Base-by-base conservation (phyloP, 371 early-diverging fungal genomes). In the Mortierella sp. region DNA sequence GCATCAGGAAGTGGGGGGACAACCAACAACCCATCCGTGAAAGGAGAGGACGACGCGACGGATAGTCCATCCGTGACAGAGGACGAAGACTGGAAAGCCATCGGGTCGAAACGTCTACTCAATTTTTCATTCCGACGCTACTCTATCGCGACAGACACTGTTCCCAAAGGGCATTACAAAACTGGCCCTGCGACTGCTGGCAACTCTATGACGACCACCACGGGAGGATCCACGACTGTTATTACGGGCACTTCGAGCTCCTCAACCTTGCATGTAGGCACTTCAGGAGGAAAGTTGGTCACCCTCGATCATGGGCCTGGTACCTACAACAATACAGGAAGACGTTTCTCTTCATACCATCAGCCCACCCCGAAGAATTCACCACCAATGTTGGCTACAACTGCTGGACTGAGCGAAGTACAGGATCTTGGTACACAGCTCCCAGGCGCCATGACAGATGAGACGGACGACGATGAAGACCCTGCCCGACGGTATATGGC, bases 321-420 rank as follows among this genome's bases (percentile, higher is more conserved):
- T 28, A 41, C 51, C 2, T 69, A 76, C 43, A 62, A 70, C 48
- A 43, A 61, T 14, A 66, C 63, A 8, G 78, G 63, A 54, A 39
- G 78, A 38, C 78, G 78, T 8, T 76, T 66, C 24, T 76, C 78
- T 41, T 76, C 78, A 4, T 76, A 62, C 31, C 78, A 76, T 41
- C 78, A 76, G 54, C 78, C 78, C 47, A 76, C 78, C 16, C 78
- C 78, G 30, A 76, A 76, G 53, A 76, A 76, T 55, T 76, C 78
- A 3, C 78, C 78, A 23, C 78, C 78, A 23, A 67, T 76, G 8
- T 53, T 67, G 46, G 66, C 78, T 3, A 66, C 69, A 8, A 55
- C 71, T 1, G 16, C 55, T 4, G 71, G 71, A 41, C 21, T 76
- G n/a, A 52, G 51, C 1, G 21, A 58, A 3, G 66, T 69, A 1